These are phyloP conservation scores for Vaccinium vitisidaea DNA, from an alignment of 148 eudicot species.

Conservation along the genomic window DNA sequence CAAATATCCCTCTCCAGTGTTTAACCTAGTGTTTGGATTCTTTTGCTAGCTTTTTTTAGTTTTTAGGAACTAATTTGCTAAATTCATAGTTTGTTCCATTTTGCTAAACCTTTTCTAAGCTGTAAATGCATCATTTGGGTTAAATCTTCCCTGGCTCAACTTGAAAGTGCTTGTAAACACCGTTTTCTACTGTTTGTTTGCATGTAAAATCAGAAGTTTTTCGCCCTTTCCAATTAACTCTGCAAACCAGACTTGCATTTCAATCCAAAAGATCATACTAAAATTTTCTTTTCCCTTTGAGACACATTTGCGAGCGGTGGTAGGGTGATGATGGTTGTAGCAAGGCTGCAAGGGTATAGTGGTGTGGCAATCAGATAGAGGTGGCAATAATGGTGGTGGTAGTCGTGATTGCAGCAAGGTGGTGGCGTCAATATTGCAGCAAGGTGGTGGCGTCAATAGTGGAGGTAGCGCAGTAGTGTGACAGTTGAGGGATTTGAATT, in stretches of 20 bases:
- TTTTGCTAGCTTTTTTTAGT: neutral
- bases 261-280: neutral
- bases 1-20: neutral
- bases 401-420: neutral
- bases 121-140: neutral
- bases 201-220: neutral
- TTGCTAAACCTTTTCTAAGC: neutral
- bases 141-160: neutral
- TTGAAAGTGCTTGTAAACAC: too few species aligned
- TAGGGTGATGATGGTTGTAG: neutral
- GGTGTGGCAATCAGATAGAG: neutral
- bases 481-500: neutral
- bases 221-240: neutral
- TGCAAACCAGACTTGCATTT: neutral
- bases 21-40: neutral
- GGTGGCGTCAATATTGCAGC: neutral
- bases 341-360: neutral
- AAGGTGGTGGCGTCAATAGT: neutral
- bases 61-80: neutral
- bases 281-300: too few species aligned
- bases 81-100: neutral
- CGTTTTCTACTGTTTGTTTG: neutral
- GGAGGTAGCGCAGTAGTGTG: neutral
- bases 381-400: neutral
- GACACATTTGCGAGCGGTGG: neutral